Conservation (phyloP, 2,329 filamentous ascomycete genomes). For the Colletotrichum melonis region DNA sequence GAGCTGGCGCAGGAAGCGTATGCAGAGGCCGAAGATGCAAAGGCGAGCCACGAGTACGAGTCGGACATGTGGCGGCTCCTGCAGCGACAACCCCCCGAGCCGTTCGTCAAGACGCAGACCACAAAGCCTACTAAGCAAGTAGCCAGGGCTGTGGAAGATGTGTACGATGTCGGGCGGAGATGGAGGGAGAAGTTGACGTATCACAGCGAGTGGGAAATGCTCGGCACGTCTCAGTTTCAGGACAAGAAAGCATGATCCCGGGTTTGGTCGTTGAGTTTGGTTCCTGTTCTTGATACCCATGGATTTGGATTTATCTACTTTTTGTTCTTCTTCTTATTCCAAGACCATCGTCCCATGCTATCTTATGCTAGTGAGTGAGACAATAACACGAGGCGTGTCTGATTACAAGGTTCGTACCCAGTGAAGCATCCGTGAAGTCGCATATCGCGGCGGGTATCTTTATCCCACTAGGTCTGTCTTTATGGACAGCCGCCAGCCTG, state of each 20-base stretch:
- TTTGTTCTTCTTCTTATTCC: background rate
- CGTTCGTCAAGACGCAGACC: constrained; percentile 45
- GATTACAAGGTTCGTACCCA: background rate
- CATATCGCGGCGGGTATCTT: constrained; percentile 30
- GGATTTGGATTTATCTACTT: constrained; percentile 6
- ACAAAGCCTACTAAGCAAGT: constrained; percentile 43
- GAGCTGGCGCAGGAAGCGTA: constrained; percentile 57
- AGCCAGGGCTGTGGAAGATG: constrained; percentile 47
- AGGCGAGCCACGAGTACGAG: constrained; percentile 55
- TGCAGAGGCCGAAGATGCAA: constrained; percentile 55
- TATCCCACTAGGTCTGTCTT: background rate
- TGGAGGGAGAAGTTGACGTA: constrained; percentile 54
- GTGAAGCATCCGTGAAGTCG: background rate
- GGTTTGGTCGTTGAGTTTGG: background rate
- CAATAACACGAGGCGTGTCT: background rate
- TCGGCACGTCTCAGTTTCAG: constrained; percentile 16
- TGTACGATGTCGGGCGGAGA: constrained; percentile 48
- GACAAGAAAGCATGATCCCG: constrained; percentile 9
- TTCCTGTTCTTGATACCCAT: constrained; percentile 29
- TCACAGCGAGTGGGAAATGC: constrained; percentile 56
- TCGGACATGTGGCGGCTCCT: constrained; percentile 58
- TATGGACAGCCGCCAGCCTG: background rate
- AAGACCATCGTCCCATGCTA: background rate
- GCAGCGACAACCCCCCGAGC: constrained; percentile 50
- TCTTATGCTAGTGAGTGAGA: background rate